phyloP scores from a whole-genome alignment of 805 yeast species.

The Brettanomyces nanus region DNA sequence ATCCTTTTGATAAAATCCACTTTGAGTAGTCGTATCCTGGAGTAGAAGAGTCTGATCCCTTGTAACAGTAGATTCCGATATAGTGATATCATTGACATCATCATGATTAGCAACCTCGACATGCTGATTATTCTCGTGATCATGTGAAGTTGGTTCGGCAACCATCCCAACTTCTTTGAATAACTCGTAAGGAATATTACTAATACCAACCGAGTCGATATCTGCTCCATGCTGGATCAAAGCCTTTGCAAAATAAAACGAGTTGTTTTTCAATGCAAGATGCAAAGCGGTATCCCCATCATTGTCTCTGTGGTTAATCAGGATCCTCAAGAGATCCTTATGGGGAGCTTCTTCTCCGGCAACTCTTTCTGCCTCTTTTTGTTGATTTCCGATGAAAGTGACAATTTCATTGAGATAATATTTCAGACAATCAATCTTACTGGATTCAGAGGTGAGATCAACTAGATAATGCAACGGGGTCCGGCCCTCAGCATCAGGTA shows the following conservation, averaged over 20 bases:
- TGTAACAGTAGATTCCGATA: conserved; percentile 1
- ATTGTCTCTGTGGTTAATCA: conserved; percentile 69
- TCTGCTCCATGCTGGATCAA: conserved; percentile 42
- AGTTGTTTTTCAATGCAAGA: conserved; percentile 55
- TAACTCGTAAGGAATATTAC: conserved; percentile 15
- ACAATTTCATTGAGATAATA: conserved; percentile 41
- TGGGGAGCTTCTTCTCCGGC: conserved; percentile 17
- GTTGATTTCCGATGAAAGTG: conserved; percentile 21
- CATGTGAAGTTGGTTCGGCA: background rate
- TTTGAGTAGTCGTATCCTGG: background rate
- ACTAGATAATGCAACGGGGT: conserved; percentile 67
- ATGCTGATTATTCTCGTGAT: background rate
- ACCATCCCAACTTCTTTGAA: conserved; percentile 12
- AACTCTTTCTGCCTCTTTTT: conserved; percentile 22
- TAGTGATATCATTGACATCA: background rate
- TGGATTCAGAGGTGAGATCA: conserved; percentile 37
- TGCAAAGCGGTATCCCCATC: conserved; percentile 84
- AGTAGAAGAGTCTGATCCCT: background rate
- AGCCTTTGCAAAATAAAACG: conserved; percentile 34
- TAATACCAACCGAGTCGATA: conserved; percentile 15
- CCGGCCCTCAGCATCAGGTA: conserved; percentile 64
- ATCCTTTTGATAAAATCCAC: background rate
- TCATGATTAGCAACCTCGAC: no score
- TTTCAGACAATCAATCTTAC: conserved; percentile 40
- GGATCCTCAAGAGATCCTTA: conserved; percentile 41